A percentile compares a stretch with the other conserved stretches of the same genome.
Evolutionary conservation across 495 filamentous ascomycete genomes (phyloP).

Genomic region (Penicillium mononematosum): DNA sequence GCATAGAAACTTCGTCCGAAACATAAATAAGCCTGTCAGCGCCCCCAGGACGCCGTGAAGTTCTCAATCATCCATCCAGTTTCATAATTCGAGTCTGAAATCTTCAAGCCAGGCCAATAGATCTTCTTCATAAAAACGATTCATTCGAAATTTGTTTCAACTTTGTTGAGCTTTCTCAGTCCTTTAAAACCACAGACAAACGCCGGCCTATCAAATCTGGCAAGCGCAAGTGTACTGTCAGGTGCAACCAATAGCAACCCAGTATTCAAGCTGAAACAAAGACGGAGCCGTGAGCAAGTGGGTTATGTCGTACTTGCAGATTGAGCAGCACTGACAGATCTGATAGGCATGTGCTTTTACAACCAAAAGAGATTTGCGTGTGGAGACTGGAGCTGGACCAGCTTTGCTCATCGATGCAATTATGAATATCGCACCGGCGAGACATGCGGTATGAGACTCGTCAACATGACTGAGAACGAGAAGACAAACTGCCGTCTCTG

Average conservation of each 20-base stretch:
- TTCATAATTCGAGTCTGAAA: conserved; percentile 34
- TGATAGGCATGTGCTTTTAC: conserved; percentile 58
- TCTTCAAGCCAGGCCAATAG: conserved; percentile 25
- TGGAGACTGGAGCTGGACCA: conserved; percentile 94
- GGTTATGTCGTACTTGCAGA: conserved; percentile 31
- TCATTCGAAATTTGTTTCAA: conserved; percentile 33
- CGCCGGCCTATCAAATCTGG: conserved; percentile 41
- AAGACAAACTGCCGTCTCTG: conserved; percentile 73
- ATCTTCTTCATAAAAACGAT: conserved; percentile 23
- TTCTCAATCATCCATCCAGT: conserved; percentile 34
- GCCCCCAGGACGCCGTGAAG: conserved; percentile 30
- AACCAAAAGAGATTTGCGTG: conserved; percentile 61
- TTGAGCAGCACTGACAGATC: conserved; percentile 33
- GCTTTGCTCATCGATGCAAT: conserved; percentile 91
- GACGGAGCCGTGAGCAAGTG: conserved; percentile 34
- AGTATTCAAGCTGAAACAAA: conserved; percentile 39
- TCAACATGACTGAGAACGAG: conserved; percentile 64
- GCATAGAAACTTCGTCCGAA: conserved; percentile 35
- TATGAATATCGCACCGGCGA: conserved; percentile 97
- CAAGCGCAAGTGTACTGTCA: conserved; percentile 28
- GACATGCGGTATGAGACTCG: conserved; percentile 94
- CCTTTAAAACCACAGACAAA: conserved; percentile 22
- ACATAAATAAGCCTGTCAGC: conserved; percentile 48
- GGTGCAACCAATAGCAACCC: conserved; percentile 36
- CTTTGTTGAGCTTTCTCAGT: conserved; percentile 16